These are phyloP conservation scores for Picochlorum sp. DNA, from an alignment of 139 green algal species.

Conservation along the genomic window DNA sequence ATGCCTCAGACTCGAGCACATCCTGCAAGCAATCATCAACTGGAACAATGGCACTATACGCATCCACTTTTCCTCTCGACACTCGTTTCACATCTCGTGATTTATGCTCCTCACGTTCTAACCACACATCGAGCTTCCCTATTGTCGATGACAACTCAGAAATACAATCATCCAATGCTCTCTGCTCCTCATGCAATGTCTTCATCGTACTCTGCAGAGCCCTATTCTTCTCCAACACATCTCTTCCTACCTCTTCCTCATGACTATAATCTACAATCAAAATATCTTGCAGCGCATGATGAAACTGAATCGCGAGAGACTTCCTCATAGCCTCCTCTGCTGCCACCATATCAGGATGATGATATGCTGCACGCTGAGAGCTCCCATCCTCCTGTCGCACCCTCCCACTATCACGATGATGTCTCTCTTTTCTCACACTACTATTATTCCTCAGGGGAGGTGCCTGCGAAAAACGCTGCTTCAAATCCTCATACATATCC, in stretches of 20 bases:
- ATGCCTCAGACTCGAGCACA: background rate
- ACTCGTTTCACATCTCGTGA: background rate
- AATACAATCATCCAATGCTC: background rate
- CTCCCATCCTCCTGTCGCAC: background rate
- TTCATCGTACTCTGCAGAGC: background rate
- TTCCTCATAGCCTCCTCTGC: background rate
- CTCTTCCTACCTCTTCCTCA: background rate
- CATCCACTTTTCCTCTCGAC: background rate
- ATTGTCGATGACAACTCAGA: background rate
- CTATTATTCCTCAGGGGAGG: background rate
- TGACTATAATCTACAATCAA: background rate
- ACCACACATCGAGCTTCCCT: slow-evolving; percentile 7
- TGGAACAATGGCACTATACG: slow-evolving; percentile 7
- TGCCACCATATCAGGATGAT: background rate
- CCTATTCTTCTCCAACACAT: background rate
- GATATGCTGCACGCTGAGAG: background rate
- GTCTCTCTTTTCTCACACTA: too few species aligned
- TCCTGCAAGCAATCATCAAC: background rate
- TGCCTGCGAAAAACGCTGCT: background rate
- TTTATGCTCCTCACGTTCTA: slow-evolving; percentile 4
- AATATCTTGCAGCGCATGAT: background rate
- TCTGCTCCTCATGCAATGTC: background rate
- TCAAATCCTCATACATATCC: background rate
- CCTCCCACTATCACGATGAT: background rate
- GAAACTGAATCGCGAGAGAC: background rate